Evolutionary conservation across 2,329 filamentous ascomycete species (phyloP).

Genomic region (Aspergillus hiratsukae): DNA sequence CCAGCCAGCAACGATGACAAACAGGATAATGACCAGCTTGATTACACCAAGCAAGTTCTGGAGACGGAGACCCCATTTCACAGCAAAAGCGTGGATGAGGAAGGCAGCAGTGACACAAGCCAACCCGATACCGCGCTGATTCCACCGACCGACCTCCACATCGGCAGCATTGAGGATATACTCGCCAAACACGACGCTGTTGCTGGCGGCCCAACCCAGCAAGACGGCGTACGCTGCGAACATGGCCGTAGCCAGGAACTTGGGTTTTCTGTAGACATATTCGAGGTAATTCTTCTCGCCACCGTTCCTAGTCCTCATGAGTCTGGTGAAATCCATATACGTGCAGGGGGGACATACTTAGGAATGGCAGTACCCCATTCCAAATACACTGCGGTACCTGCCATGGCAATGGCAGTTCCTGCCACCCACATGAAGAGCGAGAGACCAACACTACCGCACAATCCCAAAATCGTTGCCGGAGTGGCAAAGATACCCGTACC

Average conservation of each 20-base stretch:
- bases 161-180: constrained; percentile 48
- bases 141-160: constrained; percentile 43
- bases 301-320: constrained; percentile 38
- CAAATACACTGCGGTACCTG: constrained; percentile 42
- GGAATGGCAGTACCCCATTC: constrained; percentile 50
- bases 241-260: constrained; percentile 51
- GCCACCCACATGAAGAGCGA: constrained; percentile 48
- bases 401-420: constrained; percentile 46
- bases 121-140: constrained; percentile 47
- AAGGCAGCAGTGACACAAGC: constrained; percentile 46
- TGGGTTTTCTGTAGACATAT: constrained; percentile 49
- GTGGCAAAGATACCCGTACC: constrained; percentile 50
- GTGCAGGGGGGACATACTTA: constrained; percentile 23
- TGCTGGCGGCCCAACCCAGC: constrained; percentile 50
- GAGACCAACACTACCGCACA: constrained; percentile 44
- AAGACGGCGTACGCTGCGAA: constrained; percentile 50
- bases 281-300: constrained; percentile 54
- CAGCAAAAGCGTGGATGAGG: constrained; percentile 44
- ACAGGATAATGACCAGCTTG: constrained; percentile 48
- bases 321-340: neutral
- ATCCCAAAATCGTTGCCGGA: constrained; percentile 42
- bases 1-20: constrained; percentile 43
- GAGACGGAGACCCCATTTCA: constrained; percentile 46
- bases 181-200: constrained; percentile 50
- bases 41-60: constrained; percentile 48